Evolutionary conservation across 768 basidiomycete genomes (phyloP), one percentile per base, ranked within the genome.

Genomic region (Pisolithus sp.): DNA sequence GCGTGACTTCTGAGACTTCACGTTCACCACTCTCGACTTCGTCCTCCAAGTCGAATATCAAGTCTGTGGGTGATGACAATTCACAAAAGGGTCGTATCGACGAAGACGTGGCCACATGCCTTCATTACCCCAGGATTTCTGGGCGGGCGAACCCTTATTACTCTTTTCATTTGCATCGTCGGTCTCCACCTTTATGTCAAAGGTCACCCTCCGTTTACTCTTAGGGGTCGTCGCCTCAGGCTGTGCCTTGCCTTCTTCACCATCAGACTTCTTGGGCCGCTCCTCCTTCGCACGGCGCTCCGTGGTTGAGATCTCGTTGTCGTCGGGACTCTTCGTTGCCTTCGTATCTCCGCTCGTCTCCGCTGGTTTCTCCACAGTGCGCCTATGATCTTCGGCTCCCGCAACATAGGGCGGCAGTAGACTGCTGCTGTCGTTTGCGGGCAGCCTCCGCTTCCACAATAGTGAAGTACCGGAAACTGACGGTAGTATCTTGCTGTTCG

Each of bases 21-120:
- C 60, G 69, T 57, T 66, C 54, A 28, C 65, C 65, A 7, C 46
- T 62, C 34, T 34, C 34, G 12, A 34, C 34, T 34, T 77, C 79
- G 41, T 81, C 80, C 47, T 90, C 88, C 56, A 89, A 69, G 48
- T 80, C 78, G 55, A 90, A 90, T 37, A 90, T 78, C 71, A 82
- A 73, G 49, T 81, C 86, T 85, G 54, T 20, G 15, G 7, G 34
- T 15, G 52, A 34, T 61, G 48, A 61, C 49, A 26, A 1, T 12
- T 3, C 36, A 7, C n/a, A 46, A 4, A 42, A 49, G 24, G 42
- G 41, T 24, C 21, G 9, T 21, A 47, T 38, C 23, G 8, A 39
- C 2, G 30, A 47, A 44, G 44, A 23, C 24, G 36, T 49, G 48
- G 48, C 56, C 52, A 65, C 70, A 53, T 55, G 80, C 83, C 83